Evolutionary conservation across 177 flowering plant genomes (phyloP).

Genomic region (Tripterygium wilfordii): DNA sequence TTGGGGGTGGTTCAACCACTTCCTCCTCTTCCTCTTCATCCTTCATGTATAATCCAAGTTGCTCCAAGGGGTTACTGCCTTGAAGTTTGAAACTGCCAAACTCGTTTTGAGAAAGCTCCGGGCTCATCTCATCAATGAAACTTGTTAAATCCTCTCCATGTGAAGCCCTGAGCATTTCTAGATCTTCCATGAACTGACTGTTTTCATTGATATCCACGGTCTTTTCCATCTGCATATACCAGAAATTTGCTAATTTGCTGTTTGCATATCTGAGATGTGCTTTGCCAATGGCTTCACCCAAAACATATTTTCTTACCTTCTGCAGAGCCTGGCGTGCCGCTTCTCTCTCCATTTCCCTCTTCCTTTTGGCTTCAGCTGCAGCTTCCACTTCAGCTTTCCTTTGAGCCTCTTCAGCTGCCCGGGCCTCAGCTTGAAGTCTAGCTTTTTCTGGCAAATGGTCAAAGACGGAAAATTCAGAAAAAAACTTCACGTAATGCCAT

Average conservation of each 20-base stretch:
- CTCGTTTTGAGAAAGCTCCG: conserved; percentile 17
- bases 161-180: conserved; percentile 34
- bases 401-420: conserved; percentile 87
- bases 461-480: neutral
- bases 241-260: too few relatives aligned
- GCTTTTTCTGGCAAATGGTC: conserved; percentile 54
- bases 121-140: conserved; percentile 19
- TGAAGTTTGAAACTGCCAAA: conserved; percentile 39
- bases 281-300: too few relatives aligned
- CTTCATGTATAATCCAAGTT: conserved; percentile 43
- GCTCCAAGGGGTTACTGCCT: conserved; percentile 43
- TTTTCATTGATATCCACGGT: conserved; percentile 46
- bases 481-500: too few relatives aligned
- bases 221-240: conserved; percentile 39
- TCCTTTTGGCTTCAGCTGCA: conserved; percentile 71
- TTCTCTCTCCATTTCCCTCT: conserved; percentile 83
- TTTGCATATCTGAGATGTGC: too few relatives aligned
- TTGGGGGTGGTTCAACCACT: conserved; percentile 15
- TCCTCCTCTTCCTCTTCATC: conserved; percentile 39
- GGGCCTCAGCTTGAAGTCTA: conserved; percentile 83
- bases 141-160: conserved; percentile 16
- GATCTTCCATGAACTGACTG: conserved; percentile 38
- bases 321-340: conserved; percentile 84
- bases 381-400: conserved; percentile 73
- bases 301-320: too few relatives aligned